Base-by-base conservation (phyloP, 2,329 filamentous ascomycete genomes). In the Penicillium sp. region DNA sequence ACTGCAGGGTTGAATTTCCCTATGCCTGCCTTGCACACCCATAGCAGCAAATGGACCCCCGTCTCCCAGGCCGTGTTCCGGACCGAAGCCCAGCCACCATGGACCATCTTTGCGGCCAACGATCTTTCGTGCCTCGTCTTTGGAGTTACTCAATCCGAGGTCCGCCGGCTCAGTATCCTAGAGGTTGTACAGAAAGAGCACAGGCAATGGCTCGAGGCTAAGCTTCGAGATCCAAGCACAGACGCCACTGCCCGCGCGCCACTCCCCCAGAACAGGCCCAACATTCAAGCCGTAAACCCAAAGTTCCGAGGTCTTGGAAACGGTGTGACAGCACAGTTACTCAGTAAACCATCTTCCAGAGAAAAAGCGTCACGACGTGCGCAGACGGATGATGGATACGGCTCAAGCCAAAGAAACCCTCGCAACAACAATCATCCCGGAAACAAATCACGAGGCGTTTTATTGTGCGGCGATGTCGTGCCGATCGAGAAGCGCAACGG, bases 101-200 rank as follows among this genome's bases (percentile, higher is more conserved):
- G 91, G 89, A 99, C 93, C 1, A 96, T 99, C 54, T 83, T 96
- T 48, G 90, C 94, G 3, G 94, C 94, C 45, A 99, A 99, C 68
- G 94, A 99, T 69, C 79, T 99, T 45, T 94, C 94, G 16, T 99
- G 94, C 72, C 79, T 99, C 41, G 87, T 97, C n/a, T 99, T 97
- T 74, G 94, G 94, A n/a, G 90, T 99, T 9, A 96, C 92, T n/a
- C 90, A 90, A 67, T 89, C 90, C 4, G 94, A 99, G 72, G 89
- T 99, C 23, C 85, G 91, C 50, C 96, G 91, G 68, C 85, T 97
- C 78, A 93, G 94, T 44, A 97, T 99, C 51, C 74, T 99, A 53
- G 92, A 97, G 69, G 90, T 99, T 28, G 91, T 99, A 16, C 89
- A 93, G 71, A 85, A 92, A 70, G 93, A 96, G 71, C 83, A 91